Evolutionary conservation across 2,329 filamentous ascomycete species (phyloP).

Genomic region (Colletotrichum sp.): DNA sequence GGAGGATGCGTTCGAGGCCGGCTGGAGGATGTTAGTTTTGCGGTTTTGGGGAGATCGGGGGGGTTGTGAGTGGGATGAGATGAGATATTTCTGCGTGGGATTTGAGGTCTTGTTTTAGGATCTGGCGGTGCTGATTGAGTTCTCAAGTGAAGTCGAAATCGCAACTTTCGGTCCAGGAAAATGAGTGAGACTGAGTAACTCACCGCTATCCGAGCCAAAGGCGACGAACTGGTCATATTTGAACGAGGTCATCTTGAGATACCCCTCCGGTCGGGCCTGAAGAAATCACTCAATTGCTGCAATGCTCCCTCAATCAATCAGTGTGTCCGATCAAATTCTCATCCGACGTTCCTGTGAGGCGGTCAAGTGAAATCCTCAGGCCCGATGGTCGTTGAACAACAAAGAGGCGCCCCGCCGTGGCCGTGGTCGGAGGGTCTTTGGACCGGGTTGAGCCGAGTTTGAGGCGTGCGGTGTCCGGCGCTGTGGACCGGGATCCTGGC

Average conservation of each 20-base stretch:
- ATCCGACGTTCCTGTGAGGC: background rate
- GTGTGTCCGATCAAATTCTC: background rate
- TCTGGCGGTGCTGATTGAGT: background rate
- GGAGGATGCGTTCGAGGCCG: constrained; percentile 66
- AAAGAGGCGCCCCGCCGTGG: background rate
- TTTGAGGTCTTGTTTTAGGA: background rate
- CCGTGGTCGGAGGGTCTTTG: constrained; percentile 2
- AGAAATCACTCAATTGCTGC: too few relatives aligned
- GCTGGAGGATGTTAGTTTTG: constrained; percentile 38
- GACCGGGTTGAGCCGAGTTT: background rate
- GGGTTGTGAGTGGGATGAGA: background rate
- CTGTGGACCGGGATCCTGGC: constrained; percentile 3
- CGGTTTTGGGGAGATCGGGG: background rate
- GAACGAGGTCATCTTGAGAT: constrained; percentile 7
- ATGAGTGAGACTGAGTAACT: constrained; percentile 9
- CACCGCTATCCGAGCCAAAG: constrained; percentile 54
- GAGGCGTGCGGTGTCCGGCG: background rate
- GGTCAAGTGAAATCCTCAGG: background rate
- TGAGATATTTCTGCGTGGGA: background rate
- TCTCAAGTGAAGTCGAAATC: background rate
- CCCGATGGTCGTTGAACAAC: background rate
- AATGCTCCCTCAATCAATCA: background rate
- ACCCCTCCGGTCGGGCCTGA: background rate
- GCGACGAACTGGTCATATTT: constrained; percentile 41
- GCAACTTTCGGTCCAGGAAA: too few relatives aligned